These are phyloP conservation scores for Camelina hispida DNA, from an alignment of 345 rosid genomes.

Conservation along the genomic window DNA sequence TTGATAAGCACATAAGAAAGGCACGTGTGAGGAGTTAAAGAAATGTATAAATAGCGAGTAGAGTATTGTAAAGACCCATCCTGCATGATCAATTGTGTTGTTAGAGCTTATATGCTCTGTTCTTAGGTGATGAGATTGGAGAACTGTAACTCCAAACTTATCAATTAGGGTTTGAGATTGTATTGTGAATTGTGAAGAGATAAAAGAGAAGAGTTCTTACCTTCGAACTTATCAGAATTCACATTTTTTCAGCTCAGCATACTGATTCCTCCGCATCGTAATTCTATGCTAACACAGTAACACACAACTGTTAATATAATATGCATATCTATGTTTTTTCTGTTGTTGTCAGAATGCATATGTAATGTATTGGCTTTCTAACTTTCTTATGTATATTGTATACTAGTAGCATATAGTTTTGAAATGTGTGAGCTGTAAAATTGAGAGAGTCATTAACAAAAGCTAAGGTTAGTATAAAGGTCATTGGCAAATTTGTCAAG, in stretches of 20 bases:
- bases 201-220: too few species aligned
- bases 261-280: neutral
- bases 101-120: too few species aligned
- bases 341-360: slow-evolving; percentile 15
- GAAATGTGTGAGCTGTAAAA: neutral
- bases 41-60: too few species aligned
- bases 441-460: slow-evolving; percentile 2
- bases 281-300: neutral
- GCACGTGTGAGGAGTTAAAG: too few species aligned
- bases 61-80: too few species aligned
- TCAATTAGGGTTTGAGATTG: too few species aligned
- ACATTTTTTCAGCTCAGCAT: neutral
- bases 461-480: neutral
- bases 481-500: neutral
- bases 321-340: neutral
- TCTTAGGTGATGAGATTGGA: too few species aligned
- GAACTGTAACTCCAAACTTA: too few species aligned
- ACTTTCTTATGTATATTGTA: slow-evolving; percentile 7
- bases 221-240: too few species aligned
- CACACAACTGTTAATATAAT: neutral
- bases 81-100: too few species aligned
- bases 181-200: too few species aligned
- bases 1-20: too few species aligned
- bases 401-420: neutral
- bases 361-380: neutral